Conservation (phyloP, 2,329 filamentous ascomycete species). For the Pseudogymnoascus sp. region DNA sequence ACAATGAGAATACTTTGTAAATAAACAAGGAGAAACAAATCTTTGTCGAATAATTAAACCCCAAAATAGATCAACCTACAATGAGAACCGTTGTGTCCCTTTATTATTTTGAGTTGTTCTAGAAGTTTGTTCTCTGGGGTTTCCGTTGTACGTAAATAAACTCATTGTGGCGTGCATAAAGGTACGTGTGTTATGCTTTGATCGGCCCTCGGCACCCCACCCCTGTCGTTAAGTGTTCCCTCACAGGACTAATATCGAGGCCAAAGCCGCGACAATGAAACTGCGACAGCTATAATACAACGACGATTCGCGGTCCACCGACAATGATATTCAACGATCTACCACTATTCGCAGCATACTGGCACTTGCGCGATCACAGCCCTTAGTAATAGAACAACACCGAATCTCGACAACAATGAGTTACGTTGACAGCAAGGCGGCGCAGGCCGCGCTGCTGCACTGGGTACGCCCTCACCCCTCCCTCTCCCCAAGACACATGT, state of each 20-base stretch:
- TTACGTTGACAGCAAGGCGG: conserved; percentile 33
- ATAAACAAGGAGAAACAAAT: not conserved
- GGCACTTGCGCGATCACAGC: conserved; percentile 3
- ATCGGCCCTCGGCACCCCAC: conserved; percentile 6
- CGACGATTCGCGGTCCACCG: not conserved
- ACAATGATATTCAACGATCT: conserved; percentile 4
- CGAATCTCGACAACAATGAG: conserved; percentile 28
- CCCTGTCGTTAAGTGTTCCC: conserved; percentile 7
- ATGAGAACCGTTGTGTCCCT: not conserved
- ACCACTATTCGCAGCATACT: not conserved
- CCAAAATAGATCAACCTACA: not conserved
- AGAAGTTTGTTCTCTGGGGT: not conserved
- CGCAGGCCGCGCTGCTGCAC: conserved; percentile 47
- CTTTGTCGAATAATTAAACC: not conserved
- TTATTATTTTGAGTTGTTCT: conserved; percentile 1
- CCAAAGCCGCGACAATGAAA: conserved; percentile 5
- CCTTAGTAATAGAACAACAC: conserved; percentile 9
- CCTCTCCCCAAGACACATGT: conserved; percentile 5
- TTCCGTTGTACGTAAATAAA: not conserved
- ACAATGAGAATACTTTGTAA: not conserved
- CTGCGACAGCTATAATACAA: conserved; percentile 5
- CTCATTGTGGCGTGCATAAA: conserved; percentile 6
- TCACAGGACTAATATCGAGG: conserved; percentile 6
- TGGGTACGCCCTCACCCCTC: conserved; percentile 36
- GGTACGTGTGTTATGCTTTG: not conserved